phyloP scores from a whole-genome alignment of 306 rosid species.

The Lablab purpureus region DNA sequence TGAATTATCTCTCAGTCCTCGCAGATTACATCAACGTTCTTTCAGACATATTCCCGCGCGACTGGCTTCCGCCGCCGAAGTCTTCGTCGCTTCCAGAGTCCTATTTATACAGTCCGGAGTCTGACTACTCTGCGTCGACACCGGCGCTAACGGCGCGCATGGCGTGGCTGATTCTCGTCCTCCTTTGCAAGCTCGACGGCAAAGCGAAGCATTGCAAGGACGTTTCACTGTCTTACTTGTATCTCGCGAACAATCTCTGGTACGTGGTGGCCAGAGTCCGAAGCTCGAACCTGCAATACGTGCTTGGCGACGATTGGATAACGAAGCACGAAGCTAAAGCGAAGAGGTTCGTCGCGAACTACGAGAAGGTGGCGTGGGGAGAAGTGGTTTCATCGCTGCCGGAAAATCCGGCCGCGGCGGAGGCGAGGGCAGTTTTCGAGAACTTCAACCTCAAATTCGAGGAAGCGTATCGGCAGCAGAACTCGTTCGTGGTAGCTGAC shows the following conservation, averaged over 20 bases:
- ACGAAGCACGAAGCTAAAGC: constrained; percentile 57
- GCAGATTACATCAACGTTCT: constrained; percentile 64
- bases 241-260: constrained; percentile 70
- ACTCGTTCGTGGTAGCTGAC: constrained; percentile 48
- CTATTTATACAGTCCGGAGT: constrained; percentile 48
- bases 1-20: constrained; percentile 61
- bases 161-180: constrained; percentile 67
- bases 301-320: constrained; percentile 75
- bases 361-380: constrained; percentile 68
- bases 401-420: constrained; percentile 52
- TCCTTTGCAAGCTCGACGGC: constrained; percentile 72
- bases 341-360: constrained; percentile 52
- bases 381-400: constrained; percentile 62
- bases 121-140: constrained; percentile 31
- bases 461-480: constrained; percentile 62
- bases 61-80: constrained; percentile 47
- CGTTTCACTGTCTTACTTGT: constrained; percentile 61
- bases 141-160: constrained; percentile 46
- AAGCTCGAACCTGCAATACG: constrained; percentile 60
- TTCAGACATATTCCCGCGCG: constrained; percentile 56
- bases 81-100: constrained; percentile 46
- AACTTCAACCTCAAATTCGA: constrained; percentile 66
- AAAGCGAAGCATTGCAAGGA: constrained; percentile 67
- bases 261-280: constrained; percentile 57
- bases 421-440: constrained; percentile 58